Conservation (phyloP, 1,284 basidiomycete genomes). For the Cryptococcus jaspeensis region DNA sequence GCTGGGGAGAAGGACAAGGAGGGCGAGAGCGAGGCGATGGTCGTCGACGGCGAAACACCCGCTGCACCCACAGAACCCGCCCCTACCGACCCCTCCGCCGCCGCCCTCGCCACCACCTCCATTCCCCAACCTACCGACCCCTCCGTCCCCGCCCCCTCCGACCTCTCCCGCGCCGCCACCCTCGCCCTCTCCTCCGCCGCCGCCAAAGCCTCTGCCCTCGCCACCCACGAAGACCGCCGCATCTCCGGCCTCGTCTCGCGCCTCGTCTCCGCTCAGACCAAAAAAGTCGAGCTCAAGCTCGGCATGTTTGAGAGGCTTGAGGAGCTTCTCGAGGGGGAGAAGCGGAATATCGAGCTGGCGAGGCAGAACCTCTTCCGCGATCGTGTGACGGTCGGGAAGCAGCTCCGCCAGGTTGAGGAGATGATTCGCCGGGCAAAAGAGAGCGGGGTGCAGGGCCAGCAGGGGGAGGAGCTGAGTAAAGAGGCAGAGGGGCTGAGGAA, state of each 20-base stretch:
- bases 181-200: constrained; percentile 87
- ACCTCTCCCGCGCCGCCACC: constrained; percentile 69
- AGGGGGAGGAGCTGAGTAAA: constrained; percentile 1
- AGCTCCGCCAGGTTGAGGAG: constrained; percentile 42
- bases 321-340: constrained; percentile 80
- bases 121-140: constrained; percentile 76
- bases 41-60: constrained; percentile 14
- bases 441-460: not conserved
- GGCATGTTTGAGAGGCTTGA: constrained; percentile 88
- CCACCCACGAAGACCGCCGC: constrained; percentile 78
- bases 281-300: constrained; percentile 92
- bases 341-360: constrained; percentile 48
- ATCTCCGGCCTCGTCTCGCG: constrained; percentile 77
- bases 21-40: constrained; percentile 16
- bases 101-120: constrained; percentile 78
- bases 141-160: constrained; percentile 63
- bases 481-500: constrained; percentile 8
- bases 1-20: constrained; percentile 14
- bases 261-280: constrained; percentile 85
- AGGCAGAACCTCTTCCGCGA: constrained; percentile 49
- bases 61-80: constrained; percentile 20
- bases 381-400: constrained; percentile 36
- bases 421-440: constrained; percentile 38
- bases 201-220: constrained; percentile 77
- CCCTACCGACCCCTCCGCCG: constrained; percentile 64